These are phyloP conservation scores for Eudorina sp. DNA, from an alignment of 139 green algal genomes.

Conservation along the genomic window DNA sequence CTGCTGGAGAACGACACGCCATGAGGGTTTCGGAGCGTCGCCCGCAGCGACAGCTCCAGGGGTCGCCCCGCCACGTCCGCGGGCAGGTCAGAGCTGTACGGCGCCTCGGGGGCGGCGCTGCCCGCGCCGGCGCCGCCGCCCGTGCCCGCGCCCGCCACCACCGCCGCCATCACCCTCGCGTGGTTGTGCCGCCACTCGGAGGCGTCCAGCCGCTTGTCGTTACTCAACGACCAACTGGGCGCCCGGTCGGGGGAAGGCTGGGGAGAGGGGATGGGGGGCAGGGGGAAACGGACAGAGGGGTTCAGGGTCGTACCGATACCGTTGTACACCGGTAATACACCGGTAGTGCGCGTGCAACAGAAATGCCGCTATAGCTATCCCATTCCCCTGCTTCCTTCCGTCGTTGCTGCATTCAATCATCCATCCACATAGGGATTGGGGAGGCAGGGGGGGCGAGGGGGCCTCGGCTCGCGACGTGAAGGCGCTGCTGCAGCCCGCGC, in stretches of 20 bases:
- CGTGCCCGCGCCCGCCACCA: not conserved
- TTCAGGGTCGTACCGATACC: too few species aligned
- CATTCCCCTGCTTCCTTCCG: too few species aligned
- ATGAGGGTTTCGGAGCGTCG: not conserved
- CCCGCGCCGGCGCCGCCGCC: not conserved
- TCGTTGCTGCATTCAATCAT: too few species aligned
- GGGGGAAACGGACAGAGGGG: too few species aligned
- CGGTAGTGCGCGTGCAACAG: too few species aligned
- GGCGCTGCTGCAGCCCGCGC: too few species aligned
- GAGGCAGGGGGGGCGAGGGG: too few species aligned
- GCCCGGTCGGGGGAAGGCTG: constrained; percentile 7
- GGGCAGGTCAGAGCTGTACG: constrained; percentile 10
- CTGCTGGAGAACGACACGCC: constrained; percentile 15
- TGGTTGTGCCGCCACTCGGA: constrained; percentile 17
- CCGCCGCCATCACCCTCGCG: not conserved
- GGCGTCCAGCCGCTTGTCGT: not conserved
- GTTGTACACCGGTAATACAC: too few species aligned
- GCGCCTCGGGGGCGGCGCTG: not conserved
- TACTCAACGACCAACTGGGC: not conserved
- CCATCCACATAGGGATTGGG: too few species aligned
- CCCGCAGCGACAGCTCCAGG: constrained; percentile 30
- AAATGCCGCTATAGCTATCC: too few species aligned
- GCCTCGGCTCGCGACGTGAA: too few species aligned
- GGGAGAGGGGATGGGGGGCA: not conserved
- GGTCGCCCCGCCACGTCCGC: not conserved